phyloP scores from a whole-genome alignment of 306 rosid species.

The Comarum palustre region DNA sequence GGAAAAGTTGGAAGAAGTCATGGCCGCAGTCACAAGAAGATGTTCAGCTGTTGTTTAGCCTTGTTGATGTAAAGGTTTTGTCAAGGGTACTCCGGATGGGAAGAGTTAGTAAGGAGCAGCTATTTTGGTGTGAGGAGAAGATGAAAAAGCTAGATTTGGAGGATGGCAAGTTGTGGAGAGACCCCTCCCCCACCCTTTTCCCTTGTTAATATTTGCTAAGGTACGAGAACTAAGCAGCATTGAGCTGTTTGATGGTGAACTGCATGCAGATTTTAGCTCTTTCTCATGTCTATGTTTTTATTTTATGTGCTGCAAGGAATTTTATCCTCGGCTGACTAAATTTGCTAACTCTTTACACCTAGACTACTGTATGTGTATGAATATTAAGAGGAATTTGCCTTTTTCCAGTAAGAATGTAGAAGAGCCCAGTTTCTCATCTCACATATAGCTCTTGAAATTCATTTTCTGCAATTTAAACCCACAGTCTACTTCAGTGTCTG shows the following conservation, averaged over 20 bases:
- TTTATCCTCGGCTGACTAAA: not conserved
- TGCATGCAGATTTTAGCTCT: slow-evolving; percentile 16
- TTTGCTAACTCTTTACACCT: not conserved
- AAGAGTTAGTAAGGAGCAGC: slow-evolving; percentile 66
- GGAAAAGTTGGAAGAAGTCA: slow-evolving; percentile 62
- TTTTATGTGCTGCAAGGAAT: not conserved
- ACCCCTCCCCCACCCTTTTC: slow-evolving; percentile 75
- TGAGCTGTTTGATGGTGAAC: not conserved
- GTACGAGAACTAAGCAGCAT: slow-evolving; percentile 1
- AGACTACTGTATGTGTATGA: not conserved
- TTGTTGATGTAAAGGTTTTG: slow-evolving; percentile 60
- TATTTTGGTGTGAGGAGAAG: slow-evolving; percentile 94
- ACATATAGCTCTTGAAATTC: not conserved
- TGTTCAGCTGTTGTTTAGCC: slow-evolving; percentile 63
- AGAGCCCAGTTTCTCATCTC: not conserved
- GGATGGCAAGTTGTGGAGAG: slow-evolving; percentile 67
- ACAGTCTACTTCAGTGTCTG: not conserved
- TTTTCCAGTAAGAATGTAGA: not conserved
- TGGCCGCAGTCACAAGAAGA: slow-evolving; percentile 79
- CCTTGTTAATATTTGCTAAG: slow-evolving; percentile 49
- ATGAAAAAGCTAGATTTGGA: slow-evolving; percentile 67
- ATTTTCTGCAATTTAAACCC: not conserved
- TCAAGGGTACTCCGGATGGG: slow-evolving; percentile 67
- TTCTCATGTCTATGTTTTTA: slow-evolving; percentile 11
- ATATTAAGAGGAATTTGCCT: not conserved